Evolutionary conservation across 192 early-diverging fungal genomes (phyloP), one percentile per base, ranked within the genome.

Genomic region (Podila minutissima): DNA sequence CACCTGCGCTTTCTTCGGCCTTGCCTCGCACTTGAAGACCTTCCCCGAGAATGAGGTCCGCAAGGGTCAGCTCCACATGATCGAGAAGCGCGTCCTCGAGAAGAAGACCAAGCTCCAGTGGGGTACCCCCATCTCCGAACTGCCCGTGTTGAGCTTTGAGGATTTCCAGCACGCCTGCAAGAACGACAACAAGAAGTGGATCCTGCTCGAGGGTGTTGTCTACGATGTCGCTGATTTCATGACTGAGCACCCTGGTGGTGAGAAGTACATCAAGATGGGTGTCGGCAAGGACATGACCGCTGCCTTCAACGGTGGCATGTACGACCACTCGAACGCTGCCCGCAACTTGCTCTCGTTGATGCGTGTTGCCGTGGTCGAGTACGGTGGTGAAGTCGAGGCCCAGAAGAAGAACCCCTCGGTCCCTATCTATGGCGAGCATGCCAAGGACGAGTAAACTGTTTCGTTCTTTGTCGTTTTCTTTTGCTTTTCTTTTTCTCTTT

Each of bases 271-370:
- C 74, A 89, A 89, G 61, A 84, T 88, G 71, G 89, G 83, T 29
- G 82, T 97, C 46, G 97, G 97, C 82, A 92, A 94, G 82, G 95
- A 99, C 74, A 92, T 94, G 87, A 96, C 96, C n/a, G 87, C 86
- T 20, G 88, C 93, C 7, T 97, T 97, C 89, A 97, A 97, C 74
- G 97, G 97, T 51, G 95, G 93, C 67, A 89, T 97, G 66, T 99
- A 99, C 87, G 86, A 93, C 83, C 97, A 99, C 85, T 90, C 93
- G 75, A 97, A 97, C 66, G 96, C 94, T 57, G 96, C 96, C 17
- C 90, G 97, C 62, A 96, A 97, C 88, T 86, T 98, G 51, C 86
- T 96, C 86, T 89, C 92, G 13, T 87, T 86, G 68, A 89, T 94
- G 89, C 92, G 93, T 72, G 87, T 94, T 50, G 93, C 90, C 68